phyloP scores from a whole-genome alignment of 768 basidiomycete species.

The Botryobasidium botryosum region DNA sequence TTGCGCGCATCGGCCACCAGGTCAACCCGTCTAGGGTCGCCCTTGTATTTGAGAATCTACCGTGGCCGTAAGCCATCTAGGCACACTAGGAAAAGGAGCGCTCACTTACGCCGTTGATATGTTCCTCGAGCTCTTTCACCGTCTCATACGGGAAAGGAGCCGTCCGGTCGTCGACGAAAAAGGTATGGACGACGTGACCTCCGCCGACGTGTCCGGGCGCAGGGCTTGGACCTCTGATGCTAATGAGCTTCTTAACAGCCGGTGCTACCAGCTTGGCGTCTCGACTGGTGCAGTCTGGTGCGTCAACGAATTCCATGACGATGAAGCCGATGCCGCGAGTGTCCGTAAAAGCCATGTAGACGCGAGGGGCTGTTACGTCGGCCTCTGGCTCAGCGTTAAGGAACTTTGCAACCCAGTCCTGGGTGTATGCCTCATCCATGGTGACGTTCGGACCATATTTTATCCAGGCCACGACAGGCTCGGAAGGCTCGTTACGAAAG shows the following conservation, averaged over 20 bases:
- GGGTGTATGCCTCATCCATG: slow-evolving; percentile 1
- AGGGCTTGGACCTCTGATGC: not conserved
- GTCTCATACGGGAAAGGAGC: not conserved
- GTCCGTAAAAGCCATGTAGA: slow-evolving; percentile 1
- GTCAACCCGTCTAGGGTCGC: too few relatives aligned
- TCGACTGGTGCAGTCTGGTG: not conserved
- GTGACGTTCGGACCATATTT: slow-evolving; percentile 1
- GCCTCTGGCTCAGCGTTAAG: not conserved
- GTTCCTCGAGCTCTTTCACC: slow-evolving; percentile 2
- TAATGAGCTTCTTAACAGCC: slow-evolving; percentile 1
- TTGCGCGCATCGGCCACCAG: not conserved
- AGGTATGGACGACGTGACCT: slow-evolving; percentile 1
- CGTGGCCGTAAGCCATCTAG: not conserved
- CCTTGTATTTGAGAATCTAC: not conserved
- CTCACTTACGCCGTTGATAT: slow-evolving; percentile 5
- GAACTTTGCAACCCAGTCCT: slow-evolving; percentile 2
- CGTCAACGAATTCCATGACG: slow-evolving; percentile 3
- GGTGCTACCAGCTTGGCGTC: not conserved
- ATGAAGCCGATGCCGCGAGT: not conserved
- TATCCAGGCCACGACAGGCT: slow-evolving; percentile 1
- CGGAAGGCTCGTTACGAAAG: not conserved
- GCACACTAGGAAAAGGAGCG: not conserved
- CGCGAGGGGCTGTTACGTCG: slow-evolving; percentile 1
- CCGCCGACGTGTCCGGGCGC: slow-evolving; percentile 4
- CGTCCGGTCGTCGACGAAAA: not conserved